phyloP scores from a whole-genome alignment of 768 basidiomycete species.

The Porphyrellus cyaneotinctus region DNA sequence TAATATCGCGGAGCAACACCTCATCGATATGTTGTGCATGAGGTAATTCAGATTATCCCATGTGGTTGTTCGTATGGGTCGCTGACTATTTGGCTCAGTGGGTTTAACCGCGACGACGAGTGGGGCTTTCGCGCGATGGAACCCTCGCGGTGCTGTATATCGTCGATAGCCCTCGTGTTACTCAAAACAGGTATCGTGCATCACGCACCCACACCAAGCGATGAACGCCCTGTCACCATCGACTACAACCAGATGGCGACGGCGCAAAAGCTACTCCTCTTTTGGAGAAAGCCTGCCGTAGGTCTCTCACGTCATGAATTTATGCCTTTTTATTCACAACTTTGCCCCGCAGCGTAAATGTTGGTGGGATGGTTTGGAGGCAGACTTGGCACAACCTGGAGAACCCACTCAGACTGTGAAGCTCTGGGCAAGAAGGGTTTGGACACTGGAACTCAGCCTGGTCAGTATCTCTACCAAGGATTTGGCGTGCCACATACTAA shows the following conservation, averaged over 20 bases:
- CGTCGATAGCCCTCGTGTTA: conserved; percentile 94
- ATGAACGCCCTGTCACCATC: conserved; percentile 70
- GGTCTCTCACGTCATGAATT: conserved; percentile 31
- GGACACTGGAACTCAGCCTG: conserved; percentile 96
- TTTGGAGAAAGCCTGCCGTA: conserved; percentile 99
- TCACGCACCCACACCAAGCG: conserved; percentile 45
- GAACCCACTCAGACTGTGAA: conserved; percentile 62
- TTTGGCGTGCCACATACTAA: conserved; percentile 1
- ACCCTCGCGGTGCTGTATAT: conserved; percentile 95
- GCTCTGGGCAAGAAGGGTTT: conserved; percentile 95
- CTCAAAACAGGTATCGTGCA: conserved; percentile 96
- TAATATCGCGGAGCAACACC: conserved; percentile 96
- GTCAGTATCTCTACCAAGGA: conserved; percentile 41
- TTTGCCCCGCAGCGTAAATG: conserved; percentile 78
- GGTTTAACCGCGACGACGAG: conserved; percentile 94
- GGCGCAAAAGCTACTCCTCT: conserved; percentile 92
- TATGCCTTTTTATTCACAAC: not conserved
- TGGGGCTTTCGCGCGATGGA: conserved; percentile 98
- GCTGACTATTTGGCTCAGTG: conserved; percentile 40
- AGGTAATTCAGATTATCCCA: conserved; percentile 51
- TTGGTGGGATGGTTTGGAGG: conserved; percentile 98
- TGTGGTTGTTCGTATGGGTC: conserved; percentile 1
- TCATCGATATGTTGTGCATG: conserved; percentile 99
- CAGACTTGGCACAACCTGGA: conserved; percentile 65
- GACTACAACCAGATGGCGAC: conserved; percentile 95